Evolutionary conservation across 208 protist species (phyloP).

Genomic region (Leishmania gerbilli): DNA sequence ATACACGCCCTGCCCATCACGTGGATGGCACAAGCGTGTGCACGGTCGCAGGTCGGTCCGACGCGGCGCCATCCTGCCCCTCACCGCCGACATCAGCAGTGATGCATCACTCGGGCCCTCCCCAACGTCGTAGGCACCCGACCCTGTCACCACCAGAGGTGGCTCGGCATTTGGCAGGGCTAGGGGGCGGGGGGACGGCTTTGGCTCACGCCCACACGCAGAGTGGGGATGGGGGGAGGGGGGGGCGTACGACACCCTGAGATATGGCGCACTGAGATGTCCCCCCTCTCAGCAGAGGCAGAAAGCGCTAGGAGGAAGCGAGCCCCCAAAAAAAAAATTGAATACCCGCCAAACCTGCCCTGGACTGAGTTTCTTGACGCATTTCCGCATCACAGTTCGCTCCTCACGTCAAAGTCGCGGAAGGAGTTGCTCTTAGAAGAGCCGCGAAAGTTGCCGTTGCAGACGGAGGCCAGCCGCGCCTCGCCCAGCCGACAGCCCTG

Average conservation of each 20-base stretch:
- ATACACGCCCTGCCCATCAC: background rate
- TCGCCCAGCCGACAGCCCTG: conserved; percentile 29
- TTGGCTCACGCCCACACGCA: background rate
- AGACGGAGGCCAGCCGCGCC: conserved; percentile 36
- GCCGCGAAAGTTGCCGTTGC: conserved; percentile 29
- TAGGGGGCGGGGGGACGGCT: background rate
- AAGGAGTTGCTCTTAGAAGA: conserved; percentile 38
- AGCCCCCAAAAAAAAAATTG: background rate
- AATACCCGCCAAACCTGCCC: too few relatives aligned
- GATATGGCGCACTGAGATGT: background rate
- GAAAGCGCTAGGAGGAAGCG: background rate
- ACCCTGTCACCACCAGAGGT: background rate
- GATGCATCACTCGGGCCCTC: background rate
- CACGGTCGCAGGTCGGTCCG: background rate
- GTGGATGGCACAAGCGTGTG: background rate
- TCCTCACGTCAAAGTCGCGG: conserved; percentile 30
- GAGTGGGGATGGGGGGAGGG: background rate
- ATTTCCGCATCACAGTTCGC: background rate
- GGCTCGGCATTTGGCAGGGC: background rate
- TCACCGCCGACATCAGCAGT: background rate
- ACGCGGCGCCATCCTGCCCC: background rate
- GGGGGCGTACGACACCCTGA: background rate
- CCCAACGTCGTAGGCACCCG: background rate
- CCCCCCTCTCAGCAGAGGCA: background rate
- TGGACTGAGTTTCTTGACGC: too few relatives aligned